Base-by-base conservation (phyloP, 345 rosid genomes). In the Cardamine resedifolia region DNA sequence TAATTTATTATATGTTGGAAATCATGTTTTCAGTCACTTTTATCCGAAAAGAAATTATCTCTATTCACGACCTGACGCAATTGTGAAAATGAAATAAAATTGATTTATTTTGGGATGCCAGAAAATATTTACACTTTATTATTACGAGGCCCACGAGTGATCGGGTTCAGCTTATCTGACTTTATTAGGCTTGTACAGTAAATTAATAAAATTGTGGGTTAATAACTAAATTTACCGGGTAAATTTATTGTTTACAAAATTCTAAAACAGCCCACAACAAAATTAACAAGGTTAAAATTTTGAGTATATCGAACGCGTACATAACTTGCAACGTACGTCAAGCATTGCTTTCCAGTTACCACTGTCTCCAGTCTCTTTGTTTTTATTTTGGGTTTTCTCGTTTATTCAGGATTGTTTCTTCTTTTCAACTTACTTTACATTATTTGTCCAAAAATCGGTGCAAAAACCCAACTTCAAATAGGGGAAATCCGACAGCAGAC, bases 251-350 rank as follows among this genome's bases (percentile, higher is more conserved):
- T 21, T 34, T 10, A 52, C 66, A 33, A 45, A 45, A 10, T 47
- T 47, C 15, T n/a, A 3, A 16, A 36, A 48, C 39, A 59, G 28
- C 20, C 74, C 74, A 70, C 38, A 12, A 24, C 7, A 18, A 21
- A 15, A 43, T 28, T 18, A 43, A 15, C 45, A 6, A 58, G 74
- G 74, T 2, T 68, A 79, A 21, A 61, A 71, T 28, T 48, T 36
- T 74, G 75, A 77, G 59, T 65, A n/a, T 79, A 52, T 24, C 79
- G 72, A 8, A 85, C 78, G 80, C 73, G 82, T 79, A 75, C 49
- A n/a, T 77, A 77, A 79, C 85, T 77, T 75, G 6, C 49, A 45
- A 57, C 9, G 34, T 63, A 80, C 71, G 84, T 78, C 48, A 57
- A 24, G 31, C 31, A 68, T 43, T 24, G 30, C 4, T 36, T 36